A percentile compares a stretch with the other conserved stretches of the same genome.
phyloP scores from a whole-genome alignment of 2,329 filamentous ascomycete species.

The Diplodia corticola region DNA sequence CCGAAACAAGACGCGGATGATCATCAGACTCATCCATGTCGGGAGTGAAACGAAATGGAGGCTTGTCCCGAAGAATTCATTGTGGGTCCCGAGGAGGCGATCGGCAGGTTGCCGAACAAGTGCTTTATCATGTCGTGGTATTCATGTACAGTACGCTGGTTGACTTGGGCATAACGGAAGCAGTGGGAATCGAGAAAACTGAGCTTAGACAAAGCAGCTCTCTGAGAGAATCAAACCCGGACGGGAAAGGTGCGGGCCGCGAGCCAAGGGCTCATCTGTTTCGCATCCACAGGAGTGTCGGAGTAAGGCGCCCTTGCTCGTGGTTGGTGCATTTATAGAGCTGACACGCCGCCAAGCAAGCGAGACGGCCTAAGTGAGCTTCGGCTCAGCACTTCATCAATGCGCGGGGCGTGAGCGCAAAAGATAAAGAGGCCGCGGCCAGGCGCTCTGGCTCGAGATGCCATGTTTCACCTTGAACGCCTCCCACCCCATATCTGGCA shows the following conservation, averaged over 20 bases:
- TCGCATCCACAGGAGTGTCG: not conserved
- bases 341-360: not conserved
- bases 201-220: too few relatives aligned
- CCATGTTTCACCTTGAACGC: constrained; percentile 1
- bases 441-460: not conserved
- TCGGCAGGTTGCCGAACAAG: not conserved
- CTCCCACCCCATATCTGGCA: not conserved
- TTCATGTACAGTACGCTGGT: too few relatives aligned
- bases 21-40: not conserved
- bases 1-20: not conserved
- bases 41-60: not conserved
- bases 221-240: not conserved
- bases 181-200: not conserved
- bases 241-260: not conserved
- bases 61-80: not conserved
- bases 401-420: not conserved
- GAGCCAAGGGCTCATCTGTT: not conserved
- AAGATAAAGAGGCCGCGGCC: not conserved
- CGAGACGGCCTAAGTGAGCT: not conserved
- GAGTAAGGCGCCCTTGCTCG: not conserved
- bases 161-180: not conserved
- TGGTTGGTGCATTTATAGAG: not conserved
- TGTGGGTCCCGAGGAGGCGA: not conserved
- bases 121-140: not conserved
- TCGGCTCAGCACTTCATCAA: not conserved